Evolutionary conservation across 768 basidiomycete species (phyloP), one percentile per base, ranked within the genome.

Genomic region (Suillus weaverae): DNA sequence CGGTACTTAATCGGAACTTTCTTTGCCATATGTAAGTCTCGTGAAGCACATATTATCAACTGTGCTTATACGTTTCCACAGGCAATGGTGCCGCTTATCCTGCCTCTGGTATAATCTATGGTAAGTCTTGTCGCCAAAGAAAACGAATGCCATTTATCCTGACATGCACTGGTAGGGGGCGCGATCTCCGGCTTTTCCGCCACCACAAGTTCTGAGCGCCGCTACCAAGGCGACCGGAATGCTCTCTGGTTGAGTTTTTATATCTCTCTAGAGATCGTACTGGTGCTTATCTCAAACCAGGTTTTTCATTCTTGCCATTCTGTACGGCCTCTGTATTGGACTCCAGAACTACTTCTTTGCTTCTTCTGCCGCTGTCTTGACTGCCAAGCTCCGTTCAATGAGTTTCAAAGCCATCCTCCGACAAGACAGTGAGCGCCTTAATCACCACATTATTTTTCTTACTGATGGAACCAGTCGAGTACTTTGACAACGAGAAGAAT

Each of bases 401-500:
- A 70, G 70, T 33, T 84, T 85, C 75, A 61, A 64, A 16, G 72
- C 83, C 16, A 79, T 81, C 46, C 70, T 85, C 4, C 74, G 81
- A 26, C 81, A 83, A 66, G 84, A 85, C 66, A 77, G 81, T 70
- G 70, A 72, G 66, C 79, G 69, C 67, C n/a, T 73, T n/a, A 7
- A 60, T 59, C 48, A 26, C 26, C 43, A 76, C 16, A 70, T 80
- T 69, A 20, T 11, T 33, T 54, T n/a, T 54, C 32, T 13, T 6
- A 13, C 53, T n/a, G 20, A 54, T 33, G 11, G 77, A 74, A 61
- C 84, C 66, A 90, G 88, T 93, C 69, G 90, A 89, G 66, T 96
- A 89, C 82, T 97, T 96, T 65, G 95, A 97, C 76, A 87, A 86
- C 77, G 92, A 94, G 22, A 86, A 89, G 75, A 87, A 97, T 72